Evolutionary conservation across 2,329 filamentous ascomycete species (phyloP), one percentile per base, ranked within the genome.

Genomic region (Cercospora berteroae): DNA sequence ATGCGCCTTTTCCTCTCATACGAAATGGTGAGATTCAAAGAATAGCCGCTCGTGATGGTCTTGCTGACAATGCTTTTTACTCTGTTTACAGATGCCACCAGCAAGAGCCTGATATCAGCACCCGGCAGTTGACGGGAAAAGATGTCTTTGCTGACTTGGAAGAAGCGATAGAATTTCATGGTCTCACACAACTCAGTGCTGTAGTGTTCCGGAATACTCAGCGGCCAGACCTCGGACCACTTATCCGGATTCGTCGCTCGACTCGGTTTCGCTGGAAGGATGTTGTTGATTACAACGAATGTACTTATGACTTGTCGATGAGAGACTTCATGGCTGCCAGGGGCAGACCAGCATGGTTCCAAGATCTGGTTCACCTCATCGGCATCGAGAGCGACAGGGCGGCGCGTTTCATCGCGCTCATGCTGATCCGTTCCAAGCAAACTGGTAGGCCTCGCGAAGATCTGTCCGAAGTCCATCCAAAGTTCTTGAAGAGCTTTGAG

Each of bases 321-420:
- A 59, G 59, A 13, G 58, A 67, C 23, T 70, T 69, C 59, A 56
- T 64, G 29, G 36, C 57, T 29, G 18, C 27, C 23, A 59, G 58
- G 25, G n/a, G 52, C 31, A 33, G 42, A 27, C 29, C 60, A 3
- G 20, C 50, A 12, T 70, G 69, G 69, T 67, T 39, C 33, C 64
- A 39, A 20, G 69, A 70, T 55, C 27, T 64, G n/a, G 23, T 67
- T 12, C 60, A 70, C 50, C 44, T 70, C n/a, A 52, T 70, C 18
- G 48, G 33, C 27, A 66, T 67, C 31, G 60, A 57, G 20, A 57
- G 36, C 39, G 66, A 70, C 23, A 60, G 68, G 5, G 66, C 68
- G 10, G 63, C 66, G 6, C 62, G 66, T 12, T 64, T 64, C 48
- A 64, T 70, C n/a, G 52, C 50, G 12, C 25, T 60, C 52, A 60